Evolutionary conservation across 768 basidiomycete genomes (phyloP).

Genomic region (Tricholoma hemisulphureum): DNA sequence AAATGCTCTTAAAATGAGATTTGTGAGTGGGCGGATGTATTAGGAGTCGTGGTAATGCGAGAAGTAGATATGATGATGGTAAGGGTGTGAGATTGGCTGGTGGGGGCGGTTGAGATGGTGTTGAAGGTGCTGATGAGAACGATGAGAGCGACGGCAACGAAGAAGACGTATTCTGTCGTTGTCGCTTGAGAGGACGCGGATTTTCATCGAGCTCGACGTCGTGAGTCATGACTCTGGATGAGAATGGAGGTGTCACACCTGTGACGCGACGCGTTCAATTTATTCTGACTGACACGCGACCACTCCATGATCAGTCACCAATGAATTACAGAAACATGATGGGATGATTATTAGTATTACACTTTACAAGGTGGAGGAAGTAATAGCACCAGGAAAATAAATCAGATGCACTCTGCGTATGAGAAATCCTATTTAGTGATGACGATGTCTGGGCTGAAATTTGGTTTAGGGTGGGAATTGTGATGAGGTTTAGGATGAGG

Average conservation of each 20-base stretch:
- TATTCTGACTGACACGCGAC: background rate
- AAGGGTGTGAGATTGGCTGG: slow-evolving; percentile 10
- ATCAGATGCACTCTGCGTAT: too few relatives aligned
- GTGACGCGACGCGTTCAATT: slow-evolving; percentile 5
- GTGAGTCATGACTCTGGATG: background rate
- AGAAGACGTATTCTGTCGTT: slow-evolving; percentile 14
- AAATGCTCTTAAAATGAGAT: slow-evolving; percentile 52
- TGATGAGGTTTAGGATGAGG: too few relatives aligned
- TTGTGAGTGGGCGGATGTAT: slow-evolving; percentile 64
- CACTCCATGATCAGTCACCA: too few relatives aligned
- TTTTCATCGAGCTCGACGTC: slow-evolving; percentile 16
- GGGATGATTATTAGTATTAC: too few relatives aligned
- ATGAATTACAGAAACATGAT: background rate
- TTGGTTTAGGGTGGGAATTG: too few relatives aligned
- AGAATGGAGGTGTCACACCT: background rate
- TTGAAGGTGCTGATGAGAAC: background rate
- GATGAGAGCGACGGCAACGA: background rate
- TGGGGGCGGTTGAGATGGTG: slow-evolving; percentile 3
- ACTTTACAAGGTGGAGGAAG: too few relatives aligned
- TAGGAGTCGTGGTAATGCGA: slow-evolving; percentile 60
- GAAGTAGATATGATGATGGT: slow-evolving; percentile 48
- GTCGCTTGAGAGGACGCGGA: slow-evolving; percentile 36
- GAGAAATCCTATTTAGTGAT: too few relatives aligned
- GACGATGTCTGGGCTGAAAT: too few relatives aligned
- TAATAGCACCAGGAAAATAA: too few relatives aligned